Evolutionary conservation across 2,329 filamentous ascomycete species (phyloP).

Genomic region (Botrytis aclada): DNA sequence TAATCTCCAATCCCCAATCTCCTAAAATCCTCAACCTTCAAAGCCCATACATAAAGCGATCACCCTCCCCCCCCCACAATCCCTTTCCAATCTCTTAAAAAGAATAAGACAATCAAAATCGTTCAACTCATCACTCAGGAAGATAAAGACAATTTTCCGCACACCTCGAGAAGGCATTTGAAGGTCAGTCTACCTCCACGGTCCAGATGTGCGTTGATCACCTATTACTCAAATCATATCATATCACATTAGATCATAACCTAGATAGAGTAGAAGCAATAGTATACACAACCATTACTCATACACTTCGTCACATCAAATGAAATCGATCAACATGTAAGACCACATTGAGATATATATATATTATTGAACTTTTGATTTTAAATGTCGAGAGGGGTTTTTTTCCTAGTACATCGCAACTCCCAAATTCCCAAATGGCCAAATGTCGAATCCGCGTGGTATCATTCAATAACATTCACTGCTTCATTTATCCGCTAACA

Average conservation of each 20-base stretch:
- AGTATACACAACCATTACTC: neutral
- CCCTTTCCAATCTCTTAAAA: neutral
- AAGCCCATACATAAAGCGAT: neutral
- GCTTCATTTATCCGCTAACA: neutral
- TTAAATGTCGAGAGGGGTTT: neutral
- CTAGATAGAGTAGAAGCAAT: neutral
- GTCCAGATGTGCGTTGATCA: neutral
- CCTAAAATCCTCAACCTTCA: neutral
- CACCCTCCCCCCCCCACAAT: fast-evolving
- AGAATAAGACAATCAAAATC: neutral
- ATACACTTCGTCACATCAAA: too few relatives aligned
- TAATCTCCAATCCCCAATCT: neutral
- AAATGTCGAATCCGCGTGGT: neutral
- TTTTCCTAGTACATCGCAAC: neutral
- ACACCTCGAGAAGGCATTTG: neutral
- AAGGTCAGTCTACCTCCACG: neutral
- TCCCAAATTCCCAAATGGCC: neutral
- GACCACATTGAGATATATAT: neutral
- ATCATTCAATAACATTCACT: neutral
- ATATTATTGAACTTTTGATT: neutral
- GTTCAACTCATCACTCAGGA: neutral
- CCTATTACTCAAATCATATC: neutral
- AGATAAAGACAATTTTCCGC: neutral
- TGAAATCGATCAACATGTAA: neutral
- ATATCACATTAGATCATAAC: neutral